A percentile compares a stretch with the other conserved stretches of the same genome.
These are phyloP conservation scores for Sporothrix pallida DNA, from an alignment of 2,329 filamentous ascomycete species.

Conservation along the genomic window DNA sequence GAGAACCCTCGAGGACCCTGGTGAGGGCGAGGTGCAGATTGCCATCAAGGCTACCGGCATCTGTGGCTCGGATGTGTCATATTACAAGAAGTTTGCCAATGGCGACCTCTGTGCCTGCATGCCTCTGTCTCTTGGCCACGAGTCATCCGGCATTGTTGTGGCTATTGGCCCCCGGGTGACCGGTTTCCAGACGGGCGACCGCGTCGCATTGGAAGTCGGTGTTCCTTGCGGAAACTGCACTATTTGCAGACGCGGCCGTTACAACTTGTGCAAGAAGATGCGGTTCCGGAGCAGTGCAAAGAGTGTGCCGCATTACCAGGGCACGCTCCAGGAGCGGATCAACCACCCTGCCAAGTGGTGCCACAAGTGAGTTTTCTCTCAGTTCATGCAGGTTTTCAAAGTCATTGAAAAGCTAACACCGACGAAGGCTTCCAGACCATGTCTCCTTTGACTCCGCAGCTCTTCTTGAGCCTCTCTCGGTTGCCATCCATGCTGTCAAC, in stretches of 20 bases:
- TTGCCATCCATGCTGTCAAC: conserved; percentile 66
- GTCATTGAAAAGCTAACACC: background rate
- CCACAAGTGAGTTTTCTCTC: conserved; percentile 56
- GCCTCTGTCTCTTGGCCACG: conserved; percentile 69
- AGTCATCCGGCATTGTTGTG: conserved; percentile 65
- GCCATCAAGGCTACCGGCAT: conserved; percentile 70
- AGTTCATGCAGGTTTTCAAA: background rate
- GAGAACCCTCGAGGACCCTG: conserved; percentile 55
- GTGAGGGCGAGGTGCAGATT: conserved; percentile 65
- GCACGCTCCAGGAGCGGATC: conserved; percentile 66
- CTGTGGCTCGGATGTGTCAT: conserved; percentile 72
- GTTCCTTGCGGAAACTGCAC: conserved; percentile 59
- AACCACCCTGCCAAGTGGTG: conserved; percentile 68
- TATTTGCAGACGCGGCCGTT: conserved; percentile 59
- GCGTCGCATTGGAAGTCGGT: conserved; percentile 64
- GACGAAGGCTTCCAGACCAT: conserved; percentile 59
- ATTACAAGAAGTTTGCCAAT: conserved; percentile 75
- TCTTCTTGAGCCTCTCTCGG: conserved; percentile 66
- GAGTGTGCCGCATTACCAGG: conserved; percentile 67
- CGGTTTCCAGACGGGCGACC: conserved; percentile 61
- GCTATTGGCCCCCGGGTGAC: conserved; percentile 59
- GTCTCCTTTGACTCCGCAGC: conserved; percentile 65
- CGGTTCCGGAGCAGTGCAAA: conserved; percentile 67
- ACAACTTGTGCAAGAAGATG: conserved; percentile 67
- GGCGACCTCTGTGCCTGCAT: conserved; percentile 70